Conservation (phyloP, 306 rosid species). For the Prunus mongolica region DNA sequence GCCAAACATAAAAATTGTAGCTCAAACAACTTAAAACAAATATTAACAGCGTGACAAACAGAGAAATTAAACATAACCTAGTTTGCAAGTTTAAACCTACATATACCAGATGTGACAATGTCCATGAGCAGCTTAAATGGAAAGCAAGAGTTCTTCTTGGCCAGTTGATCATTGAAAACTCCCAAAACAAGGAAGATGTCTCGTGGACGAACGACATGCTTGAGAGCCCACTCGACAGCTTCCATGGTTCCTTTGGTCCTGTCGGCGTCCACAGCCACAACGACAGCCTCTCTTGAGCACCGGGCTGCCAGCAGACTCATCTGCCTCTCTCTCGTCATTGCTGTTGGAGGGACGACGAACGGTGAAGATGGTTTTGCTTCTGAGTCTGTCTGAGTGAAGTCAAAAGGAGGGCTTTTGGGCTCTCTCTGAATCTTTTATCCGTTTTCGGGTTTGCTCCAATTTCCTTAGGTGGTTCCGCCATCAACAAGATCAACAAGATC, state of each 20-base stretch:
- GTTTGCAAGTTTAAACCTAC: neutral
- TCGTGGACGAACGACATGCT: neutral
- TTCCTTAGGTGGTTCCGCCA: neutral
- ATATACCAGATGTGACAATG: neutral
- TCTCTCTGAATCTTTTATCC: neutral
- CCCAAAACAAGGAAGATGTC: conserved; percentile 29
- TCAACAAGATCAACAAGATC: neutral
- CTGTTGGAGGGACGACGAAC: neutral
- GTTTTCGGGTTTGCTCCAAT: neutral
- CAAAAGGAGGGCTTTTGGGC: neutral
- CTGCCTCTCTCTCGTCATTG: neutral
- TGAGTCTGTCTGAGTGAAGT: neutral
- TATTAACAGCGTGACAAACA: no score
- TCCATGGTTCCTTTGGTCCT: conserved; percentile 5
- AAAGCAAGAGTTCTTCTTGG: conserved; percentile 22
- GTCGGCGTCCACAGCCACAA: conserved; percentile 19
- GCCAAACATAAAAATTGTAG: no score
- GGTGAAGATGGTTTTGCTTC: neutral
- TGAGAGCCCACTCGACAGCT: conserved; percentile 28
- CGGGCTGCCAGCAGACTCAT: neutral
- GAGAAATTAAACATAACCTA: no score
- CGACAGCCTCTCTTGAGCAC: conserved; percentile 7
- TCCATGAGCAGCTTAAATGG: conserved; percentile 7
- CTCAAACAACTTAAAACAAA: no score
- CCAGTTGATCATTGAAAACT: conserved; percentile 4